phyloP scores from a whole-genome alignment of 176 grass and related monocot genomes.

The Hordeum vulgare region MorexV3_pseudomolecules_assembly NC_058523.1:310361355-310361854 shows the following conservation, averaged over 20 bases:
- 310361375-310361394: slow-evolving; percentile 40
- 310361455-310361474: slow-evolving; percentile 29
- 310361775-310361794: slow-evolving; percentile 65
- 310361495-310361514: slow-evolving; percentile 30
- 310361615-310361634: slow-evolving; percentile 57
- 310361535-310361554: slow-evolving; percentile 27
- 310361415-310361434: slow-evolving; percentile 44
- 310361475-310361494: slow-evolving; percentile 56
- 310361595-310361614: slow-evolving; percentile 67
- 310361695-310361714: not conserved
- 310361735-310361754: slow-evolving; percentile 35
- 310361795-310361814: slow-evolving; percentile 56
- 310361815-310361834: slow-evolving; percentile 52
- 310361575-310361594: slow-evolving; percentile 27
- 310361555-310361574: slow-evolving; percentile 26
- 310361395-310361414: slow-evolving; percentile 33
- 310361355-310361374: slow-evolving; percentile 63
- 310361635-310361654: slow-evolving; percentile 46
- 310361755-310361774: slow-evolving; percentile 54
- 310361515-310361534: slow-evolving; percentile 23
- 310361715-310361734: slow-evolving; percentile 4
- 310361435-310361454: slow-evolving; percentile 49
- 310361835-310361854: slow-evolving; percentile 42
- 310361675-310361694: slow-evolving; percentile 10
- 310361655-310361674: slow-evolving; percentile 20